phyloP scores from a whole-genome alignment of 495 filamentous ascomycete genomes.

The Penicillium goetzii region DNA sequence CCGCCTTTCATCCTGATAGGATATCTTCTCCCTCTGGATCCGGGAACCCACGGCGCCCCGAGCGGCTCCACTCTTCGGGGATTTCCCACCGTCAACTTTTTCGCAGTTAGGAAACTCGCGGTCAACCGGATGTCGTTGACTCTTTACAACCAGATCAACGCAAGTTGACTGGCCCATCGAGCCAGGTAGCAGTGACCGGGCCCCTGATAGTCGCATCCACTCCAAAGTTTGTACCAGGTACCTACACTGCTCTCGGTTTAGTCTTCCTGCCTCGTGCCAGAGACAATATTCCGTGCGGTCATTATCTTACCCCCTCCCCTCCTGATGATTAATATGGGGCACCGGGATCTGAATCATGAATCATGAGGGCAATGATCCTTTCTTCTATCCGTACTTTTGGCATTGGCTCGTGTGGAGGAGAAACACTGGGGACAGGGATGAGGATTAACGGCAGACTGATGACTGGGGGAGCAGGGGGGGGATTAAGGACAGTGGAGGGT shows the following conservation, averaged over 20 bases:
- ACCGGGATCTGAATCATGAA: not conserved
- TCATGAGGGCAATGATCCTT: not conserved
- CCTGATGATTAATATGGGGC: not conserved
- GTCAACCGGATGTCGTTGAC: slow-evolving; percentile 10
- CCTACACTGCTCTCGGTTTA: not conserved
- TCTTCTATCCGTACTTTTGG: slow-evolving; percentile 8
- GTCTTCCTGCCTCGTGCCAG: not conserved
- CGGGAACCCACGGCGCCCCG: slow-evolving; percentile 6
- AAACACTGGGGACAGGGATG: slow-evolving; percentile 5
- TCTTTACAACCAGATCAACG: slow-evolving; percentile 1
- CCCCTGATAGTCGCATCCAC: not conserved
- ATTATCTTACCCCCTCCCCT: not conserved
- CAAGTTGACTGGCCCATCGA: slow-evolving; percentile 3
- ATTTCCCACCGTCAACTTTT: slow-evolving; percentile 15
- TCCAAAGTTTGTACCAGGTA: slow-evolving; percentile 1
- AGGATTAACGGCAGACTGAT: not conserved
- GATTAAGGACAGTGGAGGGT: slow-evolving; percentile 11
- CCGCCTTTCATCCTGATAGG: not conserved
- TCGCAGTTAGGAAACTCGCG: slow-evolving; percentile 17
- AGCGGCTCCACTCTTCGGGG: slow-evolving; percentile 24
- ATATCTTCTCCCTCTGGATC: slow-evolving; percentile 1
- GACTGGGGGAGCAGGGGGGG: not conserved
- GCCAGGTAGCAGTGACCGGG: slow-evolving; percentile 1
- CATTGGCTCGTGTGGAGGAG: slow-evolving; percentile 5
- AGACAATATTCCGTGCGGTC: not conserved